Base-by-base conservation (phyloP, 331 rosid species). In the Malus hybrid region DNA sequence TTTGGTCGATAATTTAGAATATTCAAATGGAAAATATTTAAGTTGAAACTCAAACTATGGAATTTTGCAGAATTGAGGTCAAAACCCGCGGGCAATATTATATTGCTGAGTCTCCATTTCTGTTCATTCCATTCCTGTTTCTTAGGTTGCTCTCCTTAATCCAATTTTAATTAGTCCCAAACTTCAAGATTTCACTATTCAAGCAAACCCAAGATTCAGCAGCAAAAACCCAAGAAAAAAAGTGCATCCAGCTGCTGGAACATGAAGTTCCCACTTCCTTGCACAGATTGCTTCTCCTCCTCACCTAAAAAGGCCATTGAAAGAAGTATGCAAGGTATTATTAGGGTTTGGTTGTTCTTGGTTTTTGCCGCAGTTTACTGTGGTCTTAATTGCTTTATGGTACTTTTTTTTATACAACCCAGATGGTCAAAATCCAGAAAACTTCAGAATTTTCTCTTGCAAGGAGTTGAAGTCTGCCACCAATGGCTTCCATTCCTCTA, bases 381-480 rank as follows among this genome's bases (percentile, higher is more conserved):
- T 15, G 54, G 24, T 59, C 73, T 81, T 74, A 60, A 57, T 20
- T 74, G n/a, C 64, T 54, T 69, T 52, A 24, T 57, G 50, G 29
- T 68, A 28, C 56, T 3, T 74, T 31, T 36, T 63, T 44, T 44
- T 10, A 44, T n/a, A 36, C 36, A 74, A 67, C 69, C 29, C 71
- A 79, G 93, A 75, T 42, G 81, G 19, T 57, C 81, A 68, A 54
- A 74, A 67, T 67, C 83, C 74, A 36, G 90, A 85, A 70, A 82
- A 54, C 54, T 92, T 94, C 80, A 90, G 92, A 60, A 69, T 88
- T 0, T 94, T 90, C 78, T 76, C 90, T 39, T 80, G 65, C 68
- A 76, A 72, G 60, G 96, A 94, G 81, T 80, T 94, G 71, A 92
- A 86, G 82, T 75, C 85, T 1, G 96, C 95, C n/a, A 94, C 99